Conservation (phyloP, 257 asterid species). For the Jasminum sambac region DNA sequence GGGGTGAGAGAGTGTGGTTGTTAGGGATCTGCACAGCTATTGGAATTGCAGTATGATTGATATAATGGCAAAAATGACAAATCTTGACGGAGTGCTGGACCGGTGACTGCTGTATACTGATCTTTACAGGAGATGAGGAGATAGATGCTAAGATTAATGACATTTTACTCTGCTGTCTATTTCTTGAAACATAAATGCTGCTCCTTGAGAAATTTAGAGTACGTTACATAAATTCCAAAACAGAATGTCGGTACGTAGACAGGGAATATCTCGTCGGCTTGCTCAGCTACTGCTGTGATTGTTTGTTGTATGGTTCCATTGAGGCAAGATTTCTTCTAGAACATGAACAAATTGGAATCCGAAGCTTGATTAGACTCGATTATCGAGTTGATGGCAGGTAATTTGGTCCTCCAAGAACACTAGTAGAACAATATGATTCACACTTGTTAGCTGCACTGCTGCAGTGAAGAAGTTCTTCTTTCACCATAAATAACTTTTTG, state of each 20-base stretch:
- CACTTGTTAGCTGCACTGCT: neutral
- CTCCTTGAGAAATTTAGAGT: conserved; percentile 6
- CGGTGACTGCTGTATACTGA: neutral
- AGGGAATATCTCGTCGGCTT: neutral
- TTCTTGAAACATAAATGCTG: neutral
- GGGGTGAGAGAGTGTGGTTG: neutral
- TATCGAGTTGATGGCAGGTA: neutral
- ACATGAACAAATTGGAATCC: neutral
- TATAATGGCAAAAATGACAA: neutral
- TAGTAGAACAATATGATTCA: neutral
- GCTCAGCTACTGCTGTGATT: neutral
- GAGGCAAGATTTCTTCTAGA: neutral
- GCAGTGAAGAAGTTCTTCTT: neutral
- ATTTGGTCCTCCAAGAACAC: neutral
- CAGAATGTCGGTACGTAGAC: neutral
- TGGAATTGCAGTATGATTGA: neutral
- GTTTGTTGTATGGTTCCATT: neutral
- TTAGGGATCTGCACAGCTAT: neutral
- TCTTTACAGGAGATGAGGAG: neutral
- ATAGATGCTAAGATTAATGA: neutral
- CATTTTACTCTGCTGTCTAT: neutral
- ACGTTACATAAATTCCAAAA: neutral
- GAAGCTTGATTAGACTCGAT: neutral
- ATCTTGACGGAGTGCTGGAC: neutral
- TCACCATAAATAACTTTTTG: neutral